Evolutionary conservation across 257 asterid species (phyloP), one percentile per base, ranked within the genome.

Genomic region (Paulownia fortunei): DNA sequence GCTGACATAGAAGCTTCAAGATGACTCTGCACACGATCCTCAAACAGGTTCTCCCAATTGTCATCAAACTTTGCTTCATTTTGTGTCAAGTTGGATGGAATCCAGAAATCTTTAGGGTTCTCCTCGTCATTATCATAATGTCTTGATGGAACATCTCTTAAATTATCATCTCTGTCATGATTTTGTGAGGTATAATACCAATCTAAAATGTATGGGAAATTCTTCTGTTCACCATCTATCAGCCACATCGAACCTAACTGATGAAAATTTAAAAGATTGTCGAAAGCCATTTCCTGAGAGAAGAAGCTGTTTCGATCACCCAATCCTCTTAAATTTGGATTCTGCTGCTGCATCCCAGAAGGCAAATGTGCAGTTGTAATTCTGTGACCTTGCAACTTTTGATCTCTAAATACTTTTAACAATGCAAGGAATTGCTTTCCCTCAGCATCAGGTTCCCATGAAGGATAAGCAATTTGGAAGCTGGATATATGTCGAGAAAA

Each of bases 351-450:
- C 80, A 76, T 34, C 72, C 78, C 78, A 15, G 88, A 56, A 69
- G 84, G 70, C 30, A 52, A 66, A 73, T 83, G 81, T 8, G 85
- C 60, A 26, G 84, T 79, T 67, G 79, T 54, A 10, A 30, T 66
- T 65, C 78, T 85, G n/a, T 77, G 90, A 24, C 83, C 89, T 69
- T 82, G 88, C 81, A 91, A 39, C 83, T 91, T 91, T 76, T 86
- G 91, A 82, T 96, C 98, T 74, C 94, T 80, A 62, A 93, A 96
- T 27, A 44, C 58, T 87, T 86, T 88, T 3, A 96, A 82, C 1
- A 91, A 44, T 2, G 87, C 78, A n/a, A 96, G 87, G 87, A 93
- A 92, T 76, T 84, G 96, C 82, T 88, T 92, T 58, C 99, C 98
- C 0, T 86, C 89, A 2, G 84, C 82, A 62, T 85, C 80, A 15